Evolutionary conservation across 1,284 basidiomycete species (phyloP), one percentile per base, ranked within the genome.

Genomic region (Phaffia rhodozyma): DNA sequence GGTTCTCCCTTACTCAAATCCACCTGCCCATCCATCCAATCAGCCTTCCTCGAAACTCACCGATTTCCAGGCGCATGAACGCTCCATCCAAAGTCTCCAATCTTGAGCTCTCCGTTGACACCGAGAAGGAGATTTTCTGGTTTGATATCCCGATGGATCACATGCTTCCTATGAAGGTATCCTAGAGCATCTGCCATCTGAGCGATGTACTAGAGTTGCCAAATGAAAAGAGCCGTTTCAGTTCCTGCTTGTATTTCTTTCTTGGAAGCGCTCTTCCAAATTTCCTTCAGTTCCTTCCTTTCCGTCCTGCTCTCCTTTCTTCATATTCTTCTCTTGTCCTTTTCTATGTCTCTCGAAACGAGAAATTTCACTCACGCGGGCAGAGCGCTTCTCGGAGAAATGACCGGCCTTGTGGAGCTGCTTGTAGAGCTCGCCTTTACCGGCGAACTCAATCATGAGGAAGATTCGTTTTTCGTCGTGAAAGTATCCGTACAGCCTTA

Each of bases 61-160:
- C 91, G 79, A 74, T 91, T 90, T 0, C 90, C 85, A 0, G 94
- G 96, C 0, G 96, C 96, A 74, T 98, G 96, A 2, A 98, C 94
- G 72, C 88, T 91, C 94, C 96, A 98, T 7, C 96, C 96, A 76
- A 99, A 98, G 76, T 98, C 96, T 6, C 85, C 96, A 68, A 99
- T 97, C 81, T 99, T 98, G 68, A 99, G 80, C 74, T 98, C 94
- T 54, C 94, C 96, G 69, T 92, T 89, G 71, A 98, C 84, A 20
- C 93, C 94, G 11, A 99, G 79, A 9, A 99, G 81, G 58, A 99
- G 77, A 74, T 99, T 99, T 77, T 97, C 96, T 0, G 96, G 96
- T 76, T 98, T 99, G 79, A 98, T 99, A 72, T 99, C 96, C 29
- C 96, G 85, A 74, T 99, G 96, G 66, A 98, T 98, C 69, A 98